Conservation (phyloP, 2,329 filamentous ascomycete species). For the Rhynchosporium agropyri region DNA sequence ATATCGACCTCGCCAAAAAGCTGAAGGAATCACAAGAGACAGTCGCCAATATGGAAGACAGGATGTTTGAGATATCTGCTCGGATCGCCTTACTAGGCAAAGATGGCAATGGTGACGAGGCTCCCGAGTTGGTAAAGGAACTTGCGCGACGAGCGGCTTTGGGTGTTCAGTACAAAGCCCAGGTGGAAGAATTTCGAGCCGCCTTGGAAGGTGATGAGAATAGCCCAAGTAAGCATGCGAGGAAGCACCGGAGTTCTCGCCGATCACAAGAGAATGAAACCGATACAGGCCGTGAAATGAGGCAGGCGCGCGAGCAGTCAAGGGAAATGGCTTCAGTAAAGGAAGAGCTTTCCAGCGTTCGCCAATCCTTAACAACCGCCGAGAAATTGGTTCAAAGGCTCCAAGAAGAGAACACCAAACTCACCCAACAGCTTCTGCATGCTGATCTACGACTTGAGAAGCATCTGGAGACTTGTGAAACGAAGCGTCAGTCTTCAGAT, state of each 20-base stretch:
- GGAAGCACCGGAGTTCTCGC: conserved; percentile 49
- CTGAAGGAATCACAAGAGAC: conserved; percentile 70
- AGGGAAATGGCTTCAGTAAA: conserved; percentile 55
- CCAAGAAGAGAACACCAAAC: conserved; percentile 39
- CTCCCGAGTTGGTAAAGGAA: conserved; percentile 54
- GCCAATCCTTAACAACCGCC: conserved; percentile 52
- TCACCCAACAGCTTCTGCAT: conserved; percentile 38
- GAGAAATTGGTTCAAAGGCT: conserved; percentile 43
- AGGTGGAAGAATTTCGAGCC: conserved; percentile 62
- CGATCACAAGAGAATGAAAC: conserved; percentile 54
- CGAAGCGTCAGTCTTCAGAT: conserved; percentile 49
- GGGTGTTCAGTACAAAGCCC: conserved; percentile 59
- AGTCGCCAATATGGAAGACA: conserved; percentile 64
- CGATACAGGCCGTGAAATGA: conserved; percentile 58
- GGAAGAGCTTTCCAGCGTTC: conserved; percentile 56
- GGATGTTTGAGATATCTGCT: conserved; percentile 61
- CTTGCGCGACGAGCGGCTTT: conserved; percentile 60
- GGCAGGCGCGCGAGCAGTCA: conserved; percentile 56
- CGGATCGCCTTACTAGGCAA: conserved; percentile 51
- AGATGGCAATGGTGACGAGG: conserved; percentile 48
- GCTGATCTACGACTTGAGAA: conserved; percentile 37
- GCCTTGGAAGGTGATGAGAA: conserved; percentile 47
- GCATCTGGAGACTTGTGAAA: conserved; percentile 42
- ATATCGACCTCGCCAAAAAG: conserved; percentile 64
- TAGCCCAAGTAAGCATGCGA: conserved; percentile 43